phyloP scores from a whole-genome alignment of 345 rosid species.

The Sonneratia alba region DNA sequence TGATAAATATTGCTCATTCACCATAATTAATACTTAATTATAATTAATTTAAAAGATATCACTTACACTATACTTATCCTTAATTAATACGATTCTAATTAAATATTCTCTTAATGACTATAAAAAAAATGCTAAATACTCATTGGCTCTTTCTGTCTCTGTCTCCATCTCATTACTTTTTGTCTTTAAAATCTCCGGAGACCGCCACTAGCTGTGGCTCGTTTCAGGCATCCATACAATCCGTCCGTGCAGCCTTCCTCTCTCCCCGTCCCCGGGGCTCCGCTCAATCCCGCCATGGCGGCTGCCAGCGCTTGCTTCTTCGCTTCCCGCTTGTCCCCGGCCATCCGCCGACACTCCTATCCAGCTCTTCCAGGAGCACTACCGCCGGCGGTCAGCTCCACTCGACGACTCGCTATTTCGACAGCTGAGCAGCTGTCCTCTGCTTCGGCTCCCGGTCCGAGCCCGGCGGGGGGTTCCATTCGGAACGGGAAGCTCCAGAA shows the following conservation, averaged over 20 bases:
- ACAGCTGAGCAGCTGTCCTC: conserved; percentile 12
- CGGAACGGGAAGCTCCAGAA: not conserved
- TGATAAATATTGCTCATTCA: too few relatives aligned
- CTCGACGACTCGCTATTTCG: conserved; percentile 14
- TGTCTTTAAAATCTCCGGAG: conserved; percentile 4
- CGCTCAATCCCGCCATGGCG: conserved; percentile 9
- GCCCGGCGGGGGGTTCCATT: conserved; percentile 3
- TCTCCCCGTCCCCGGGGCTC: not conserved
- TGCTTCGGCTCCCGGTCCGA: not conserved
- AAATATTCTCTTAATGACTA: too few relatives aligned
- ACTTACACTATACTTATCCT: too few relatives aligned
- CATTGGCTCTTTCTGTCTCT: too few relatives aligned
- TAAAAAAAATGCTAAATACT: too few relatives aligned
- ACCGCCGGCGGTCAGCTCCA: not conserved
- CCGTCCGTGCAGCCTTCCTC: not conserved
- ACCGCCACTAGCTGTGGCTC: not conserved
- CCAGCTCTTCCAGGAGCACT: not conserved
- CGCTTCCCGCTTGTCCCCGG: conserved; percentile 9
- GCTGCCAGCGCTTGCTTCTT: conserved; percentile 9
- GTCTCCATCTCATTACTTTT: conserved; percentile 1
- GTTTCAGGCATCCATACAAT: not conserved
- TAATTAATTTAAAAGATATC: too few relatives aligned
- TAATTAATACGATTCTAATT: too few relatives aligned
- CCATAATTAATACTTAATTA: too few relatives aligned
- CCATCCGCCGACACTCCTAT: conserved; percentile 11